Evolutionary conservation across 192 early-diverging fungal genomes (phyloP), one percentile per base, ranked within the genome.

Genomic region (Globomyces pollinis-pini): DNA sequence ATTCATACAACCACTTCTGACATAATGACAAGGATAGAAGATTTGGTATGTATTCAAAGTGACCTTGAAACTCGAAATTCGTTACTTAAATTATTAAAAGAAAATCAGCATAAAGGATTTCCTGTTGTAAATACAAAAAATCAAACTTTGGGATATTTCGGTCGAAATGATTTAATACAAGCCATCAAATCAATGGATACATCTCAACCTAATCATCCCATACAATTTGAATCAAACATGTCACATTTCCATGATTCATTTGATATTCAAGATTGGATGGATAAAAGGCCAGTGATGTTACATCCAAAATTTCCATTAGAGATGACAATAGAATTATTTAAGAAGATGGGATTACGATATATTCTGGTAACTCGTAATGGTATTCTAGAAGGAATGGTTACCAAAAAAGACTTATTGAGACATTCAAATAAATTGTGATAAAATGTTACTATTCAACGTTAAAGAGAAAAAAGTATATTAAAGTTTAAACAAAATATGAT

Each of bases 261-360:
- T 11, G 62, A 75, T 45, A 32, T 78, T 34, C 49, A 65, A 15
- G 67, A 21, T 1, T 78, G 72, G 70, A 65, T 68, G 56, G 70
- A 78, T 45, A 36, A 87, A 69, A 88, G 89, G 0, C 93, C 93
- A 1, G 57, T 93, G 30, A 73, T 83, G 0, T 80, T 96, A 7
- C 79, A 81, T 7, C 57, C 81, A 9, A 79, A 85, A 59, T 74
- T 88, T 28, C 84, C 86, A 15, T 84, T 91, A 62, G 88, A 94
- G 59, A 60, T 94, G 12, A 81, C 89, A 0, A 74, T 85, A 60
- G 90, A 91, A 41, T 55, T 94, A 39, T 90, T 96, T 60, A 76
- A 84, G 38, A 88, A 91, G 53, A 60, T 96, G 38, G 91, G 93
- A 2, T 67, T 88, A 30, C 81, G 84, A 49, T 89, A 86, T 35